These are phyloP conservation scores for Staphylotrichum tortipilum DNA, from an alignment of 495 filamentous ascomycete genomes.

Conservation along the genomic window DNA sequence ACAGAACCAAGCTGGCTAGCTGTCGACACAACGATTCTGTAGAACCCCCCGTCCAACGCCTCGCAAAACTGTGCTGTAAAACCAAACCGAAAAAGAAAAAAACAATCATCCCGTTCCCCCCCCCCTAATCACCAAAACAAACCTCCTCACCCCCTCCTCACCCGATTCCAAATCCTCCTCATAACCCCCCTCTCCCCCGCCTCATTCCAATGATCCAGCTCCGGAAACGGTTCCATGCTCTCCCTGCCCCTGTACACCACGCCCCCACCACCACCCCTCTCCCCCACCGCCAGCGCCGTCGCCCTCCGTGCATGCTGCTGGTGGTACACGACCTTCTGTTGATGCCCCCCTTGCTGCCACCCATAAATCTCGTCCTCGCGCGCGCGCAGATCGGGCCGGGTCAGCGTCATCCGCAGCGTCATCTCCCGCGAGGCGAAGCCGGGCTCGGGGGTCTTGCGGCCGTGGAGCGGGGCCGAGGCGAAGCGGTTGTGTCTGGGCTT, in stretches of 20 bases:
- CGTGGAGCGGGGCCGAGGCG: slow-evolving; percentile 1
- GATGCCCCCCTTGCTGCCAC: too few species aligned
- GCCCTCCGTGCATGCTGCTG: slow-evolving; percentile 24
- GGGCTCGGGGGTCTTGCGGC: slow-evolving; percentile 25
- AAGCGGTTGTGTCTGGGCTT: slow-evolving; percentile 26
- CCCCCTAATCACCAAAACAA: background rate
- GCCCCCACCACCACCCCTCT: slow-evolving; percentile 9
- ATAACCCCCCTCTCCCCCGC: slow-evolving; percentile 27
- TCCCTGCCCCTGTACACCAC: slow-evolving; percentile 18
- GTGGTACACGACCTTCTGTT: slow-evolving; percentile 28
- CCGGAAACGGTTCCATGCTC: slow-evolving; percentile 21
- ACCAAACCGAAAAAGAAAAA: too few species aligned
- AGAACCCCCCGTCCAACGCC: background rate
- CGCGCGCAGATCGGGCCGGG: slow-evolving; percentile 72
- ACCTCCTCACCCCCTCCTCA: slow-evolving; percentile 18
- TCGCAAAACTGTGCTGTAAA: background rate
- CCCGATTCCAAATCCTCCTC: slow-evolving; percentile 34
- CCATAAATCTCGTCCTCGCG: slow-evolving; percentile 55
- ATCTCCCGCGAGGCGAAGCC: slow-evolving; percentile 63
- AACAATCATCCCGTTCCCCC: background rate
- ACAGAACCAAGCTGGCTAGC: too few species aligned
- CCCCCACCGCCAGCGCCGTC: slow-evolving; percentile 13
- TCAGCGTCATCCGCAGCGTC: slow-evolving; percentile 92
- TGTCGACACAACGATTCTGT: too few species aligned
- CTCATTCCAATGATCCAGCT: slow-evolving; percentile 19